Percentiles rank a stretch among this genome's conserved stretches.
Evolutionary conservation across 2,329 filamentous ascomycete genomes (phyloP).

Genomic region (Colletotrichum orbiculare): DNA sequence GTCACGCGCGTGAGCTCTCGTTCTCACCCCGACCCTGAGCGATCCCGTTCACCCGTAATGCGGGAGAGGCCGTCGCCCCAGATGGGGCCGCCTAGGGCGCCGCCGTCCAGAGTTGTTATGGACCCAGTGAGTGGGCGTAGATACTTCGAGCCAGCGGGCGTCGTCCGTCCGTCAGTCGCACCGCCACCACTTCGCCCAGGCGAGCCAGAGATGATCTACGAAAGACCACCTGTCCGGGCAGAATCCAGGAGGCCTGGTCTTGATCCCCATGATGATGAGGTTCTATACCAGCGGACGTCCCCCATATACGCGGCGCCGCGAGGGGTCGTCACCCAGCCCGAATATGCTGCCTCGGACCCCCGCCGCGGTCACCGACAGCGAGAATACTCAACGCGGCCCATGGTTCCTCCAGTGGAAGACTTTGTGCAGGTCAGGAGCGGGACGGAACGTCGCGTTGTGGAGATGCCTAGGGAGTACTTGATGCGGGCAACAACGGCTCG

Average conservation of each 20-base stretch:
- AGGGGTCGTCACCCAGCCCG: constrained; percentile 72
- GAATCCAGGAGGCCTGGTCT: constrained; percentile 60
- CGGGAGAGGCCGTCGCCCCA: constrained; percentile 57
- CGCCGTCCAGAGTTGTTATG: constrained; percentile 76
- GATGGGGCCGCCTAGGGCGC: constrained; percentile 63
- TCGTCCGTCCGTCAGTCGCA: constrained; percentile 64
- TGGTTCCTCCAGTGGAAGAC: constrained; percentile 54
- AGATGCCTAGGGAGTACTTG: constrained; percentile 63
- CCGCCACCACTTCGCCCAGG: constrained; percentile 52
- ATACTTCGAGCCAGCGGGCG: constrained; percentile 69
- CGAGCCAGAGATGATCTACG: constrained; percentile 72
- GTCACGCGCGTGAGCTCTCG: constrained; percentile 59
- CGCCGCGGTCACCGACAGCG: constrained; percentile 66
- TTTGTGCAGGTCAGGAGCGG: constrained; percentile 60
- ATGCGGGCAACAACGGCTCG: constrained; percentile 68
- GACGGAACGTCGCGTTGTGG: constrained; percentile 53
- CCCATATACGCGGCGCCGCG: constrained; percentile 62
- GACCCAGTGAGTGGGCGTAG: constrained; percentile 82
- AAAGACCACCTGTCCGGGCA: constrained; percentile 67
- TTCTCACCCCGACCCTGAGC: constrained; percentile 59
- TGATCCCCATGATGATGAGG: constrained; percentile 61
- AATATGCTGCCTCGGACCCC: constrained; percentile 62
- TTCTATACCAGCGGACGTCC: constrained; percentile 62
- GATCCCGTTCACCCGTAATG: constrained; percentile 60
- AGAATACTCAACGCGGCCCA: constrained; percentile 66